These are phyloP conservation scores for Dimocarpus longan DNA, from an alignment of 345 rosid genomes.

Conservation along the genomic window DNA sequence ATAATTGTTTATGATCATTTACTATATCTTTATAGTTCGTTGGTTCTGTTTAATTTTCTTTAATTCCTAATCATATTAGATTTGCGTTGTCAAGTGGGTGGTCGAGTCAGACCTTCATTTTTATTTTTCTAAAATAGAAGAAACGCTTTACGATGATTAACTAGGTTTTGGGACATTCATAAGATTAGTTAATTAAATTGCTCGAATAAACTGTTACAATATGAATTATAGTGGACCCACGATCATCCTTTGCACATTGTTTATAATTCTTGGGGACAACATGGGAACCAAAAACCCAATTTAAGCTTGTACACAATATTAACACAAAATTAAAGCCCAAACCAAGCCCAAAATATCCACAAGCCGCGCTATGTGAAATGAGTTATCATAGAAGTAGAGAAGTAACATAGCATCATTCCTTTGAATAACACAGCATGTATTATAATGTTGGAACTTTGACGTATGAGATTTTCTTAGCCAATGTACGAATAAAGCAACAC, in stretches of 20 bases:
- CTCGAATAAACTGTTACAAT: background rate
- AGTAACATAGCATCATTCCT: no score
- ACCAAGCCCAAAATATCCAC: background rate
- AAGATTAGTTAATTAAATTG: background rate
- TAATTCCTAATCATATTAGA: background rate
- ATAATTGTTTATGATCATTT: background rate
- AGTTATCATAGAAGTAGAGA: no score
- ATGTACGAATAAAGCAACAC: background rate
- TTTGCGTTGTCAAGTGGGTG: no score
- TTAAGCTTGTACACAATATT: background rate
- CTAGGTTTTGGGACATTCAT: background rate
- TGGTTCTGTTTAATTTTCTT: background rate
- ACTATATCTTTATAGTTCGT: no score
- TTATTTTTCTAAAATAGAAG: no score
- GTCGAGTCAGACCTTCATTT: no score
- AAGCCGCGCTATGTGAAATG: background rate
- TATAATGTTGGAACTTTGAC: no score
- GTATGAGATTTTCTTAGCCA: no score
- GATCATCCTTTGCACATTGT: background rate
- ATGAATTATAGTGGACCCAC: background rate
- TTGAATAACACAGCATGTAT: no score
- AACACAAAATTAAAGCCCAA: background rate
- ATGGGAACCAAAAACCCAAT: background rate
- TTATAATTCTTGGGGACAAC: background rate
- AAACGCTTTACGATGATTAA: background rate